These are phyloP conservation scores for Blastobotrys buckinghamii DNA, from an alignment of 1,139 yeast species.

Conservation along the genomic window DNA sequence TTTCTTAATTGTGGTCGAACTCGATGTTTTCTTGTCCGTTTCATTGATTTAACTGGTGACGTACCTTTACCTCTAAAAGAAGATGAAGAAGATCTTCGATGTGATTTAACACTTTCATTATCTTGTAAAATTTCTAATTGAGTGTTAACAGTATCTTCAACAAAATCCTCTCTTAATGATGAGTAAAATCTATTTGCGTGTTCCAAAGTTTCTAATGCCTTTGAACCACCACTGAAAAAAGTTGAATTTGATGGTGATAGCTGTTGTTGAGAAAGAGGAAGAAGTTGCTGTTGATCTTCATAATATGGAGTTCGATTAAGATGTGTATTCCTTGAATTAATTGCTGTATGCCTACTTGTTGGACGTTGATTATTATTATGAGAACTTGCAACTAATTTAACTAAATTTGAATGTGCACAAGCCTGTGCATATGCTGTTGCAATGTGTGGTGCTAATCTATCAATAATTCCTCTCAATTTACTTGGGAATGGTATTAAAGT, in stretches of 20 bases:
- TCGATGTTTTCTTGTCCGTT: slow-evolving; percentile 4
- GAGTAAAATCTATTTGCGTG: slow-evolving; percentile 15
- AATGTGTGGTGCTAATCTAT: slow-evolving; percentile 30
- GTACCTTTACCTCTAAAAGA: neutral
- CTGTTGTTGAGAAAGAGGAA: neutral
- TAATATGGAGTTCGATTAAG: slow-evolving; percentile 1
- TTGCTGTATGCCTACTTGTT: neutral
- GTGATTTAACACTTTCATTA: neutral
- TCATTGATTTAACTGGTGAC: neutral
- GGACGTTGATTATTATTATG: neutral
- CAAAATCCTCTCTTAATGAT: slow-evolving; percentile 16
- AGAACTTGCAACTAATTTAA: slow-evolving; percentile 10
- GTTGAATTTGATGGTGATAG: neutral
- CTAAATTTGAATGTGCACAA: slow-evolving; percentile 27
- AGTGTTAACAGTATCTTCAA: slow-evolving; percentile 9
- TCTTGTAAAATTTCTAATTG: slow-evolving; percentile 14
- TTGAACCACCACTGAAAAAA: neutral
- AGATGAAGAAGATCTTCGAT: neutral
- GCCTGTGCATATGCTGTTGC: slow-evolving; percentile 31
- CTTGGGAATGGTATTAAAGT: slow-evolving; percentile 32
- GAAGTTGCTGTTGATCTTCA: too few relatives aligned
- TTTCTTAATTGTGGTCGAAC: slow-evolving; percentile 19
- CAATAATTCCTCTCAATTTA: slow-evolving; percentile 24
- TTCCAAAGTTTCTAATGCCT: slow-evolving; percentile 12
- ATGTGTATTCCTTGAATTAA: neutral